Percentiles rank a stretch among this genome's conserved stretches.
These are phyloP conservation scores for Lactifluus rugatus DNA, from an alignment of 768 basidiomycete species.

Conservation along the genomic window DNA sequence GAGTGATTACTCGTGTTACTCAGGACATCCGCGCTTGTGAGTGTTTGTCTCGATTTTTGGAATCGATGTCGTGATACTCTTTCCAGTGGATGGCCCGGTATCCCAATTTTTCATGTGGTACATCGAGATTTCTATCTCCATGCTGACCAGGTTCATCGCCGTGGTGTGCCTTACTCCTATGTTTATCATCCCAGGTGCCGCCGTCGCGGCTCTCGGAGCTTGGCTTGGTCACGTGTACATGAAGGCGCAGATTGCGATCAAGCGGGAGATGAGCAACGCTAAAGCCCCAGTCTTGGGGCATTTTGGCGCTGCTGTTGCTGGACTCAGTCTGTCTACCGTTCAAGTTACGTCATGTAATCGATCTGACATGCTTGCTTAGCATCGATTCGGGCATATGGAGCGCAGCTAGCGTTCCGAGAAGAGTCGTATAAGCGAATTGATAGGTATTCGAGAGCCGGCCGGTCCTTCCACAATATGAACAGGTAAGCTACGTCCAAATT, in stretches of 20 bases:
- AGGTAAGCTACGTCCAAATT: constrained; percentile 24
- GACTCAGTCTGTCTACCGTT: constrained; percentile 29
- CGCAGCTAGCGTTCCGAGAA: constrained; percentile 33
- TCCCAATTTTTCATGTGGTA: constrained; percentile 22
- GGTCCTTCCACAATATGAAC: constrained; percentile 41
- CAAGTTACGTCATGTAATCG: neutral
- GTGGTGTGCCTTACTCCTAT: constrained; percentile 31
- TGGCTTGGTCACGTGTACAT: constrained; percentile 43
- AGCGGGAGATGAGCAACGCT: constrained; percentile 45
- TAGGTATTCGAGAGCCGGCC: constrained; percentile 33
- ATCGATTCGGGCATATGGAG: constrained; percentile 49
- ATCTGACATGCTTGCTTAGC: constrained; percentile 17
- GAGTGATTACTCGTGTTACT: constrained; percentile 57
- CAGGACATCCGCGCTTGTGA: constrained; percentile 44
- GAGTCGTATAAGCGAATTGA: constrained; percentile 40
- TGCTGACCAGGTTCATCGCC: constrained; percentile 31
- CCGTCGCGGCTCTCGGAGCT: constrained; percentile 31
- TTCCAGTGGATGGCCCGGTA: constrained; percentile 30
- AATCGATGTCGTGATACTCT: neutral
- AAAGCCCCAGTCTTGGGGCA: constrained; percentile 41
- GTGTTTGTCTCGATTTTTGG: neutral
- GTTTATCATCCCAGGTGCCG: constrained; percentile 32
- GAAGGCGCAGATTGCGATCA: constrained; percentile 44
- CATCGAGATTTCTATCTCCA: constrained; percentile 26
- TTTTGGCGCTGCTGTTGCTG: constrained; percentile 43